Conservation (phyloP, 169 alveolate genomes). For the Amoebophrya sp. region DNA sequence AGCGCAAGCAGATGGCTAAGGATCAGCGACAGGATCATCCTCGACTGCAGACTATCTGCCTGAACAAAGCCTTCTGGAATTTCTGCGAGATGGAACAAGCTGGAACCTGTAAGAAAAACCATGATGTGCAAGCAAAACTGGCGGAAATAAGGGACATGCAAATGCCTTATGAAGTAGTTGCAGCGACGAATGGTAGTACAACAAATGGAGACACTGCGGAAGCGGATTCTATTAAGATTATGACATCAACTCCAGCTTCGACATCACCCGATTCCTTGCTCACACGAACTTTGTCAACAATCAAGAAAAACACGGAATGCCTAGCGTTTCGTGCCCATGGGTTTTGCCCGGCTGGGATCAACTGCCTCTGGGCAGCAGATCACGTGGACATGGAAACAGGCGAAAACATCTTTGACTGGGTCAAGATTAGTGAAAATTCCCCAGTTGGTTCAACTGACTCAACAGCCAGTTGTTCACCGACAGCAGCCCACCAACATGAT, state of each 20-base stretch:
- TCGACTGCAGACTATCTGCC: not conserved
- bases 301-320: no score
- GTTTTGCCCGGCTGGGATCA: not conserved
- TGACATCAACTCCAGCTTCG: no score
- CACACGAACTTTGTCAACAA: no score
- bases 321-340: not conserved
- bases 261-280: no score
- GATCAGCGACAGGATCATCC: not conserved
- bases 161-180: no score
- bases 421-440: no score
- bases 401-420: not conserved
- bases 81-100: not conserved
- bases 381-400: not conserved
- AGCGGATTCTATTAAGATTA: no score
- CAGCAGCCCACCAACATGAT: no score
- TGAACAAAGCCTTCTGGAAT: not conserved
- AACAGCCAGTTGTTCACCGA: no score
- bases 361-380: constrained; percentile 4
- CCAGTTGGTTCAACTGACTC: no score
- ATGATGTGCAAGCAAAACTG: not conserved
- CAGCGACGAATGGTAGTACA: not conserved
- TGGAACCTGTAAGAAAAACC: not conserved
- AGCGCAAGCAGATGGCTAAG: not conserved
- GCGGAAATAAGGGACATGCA: no score
- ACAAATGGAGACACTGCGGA: not conserved